phyloP scores from a whole-genome alignment of 495 filamentous ascomycete species.

The Neohortaea acidophila region DNA sequence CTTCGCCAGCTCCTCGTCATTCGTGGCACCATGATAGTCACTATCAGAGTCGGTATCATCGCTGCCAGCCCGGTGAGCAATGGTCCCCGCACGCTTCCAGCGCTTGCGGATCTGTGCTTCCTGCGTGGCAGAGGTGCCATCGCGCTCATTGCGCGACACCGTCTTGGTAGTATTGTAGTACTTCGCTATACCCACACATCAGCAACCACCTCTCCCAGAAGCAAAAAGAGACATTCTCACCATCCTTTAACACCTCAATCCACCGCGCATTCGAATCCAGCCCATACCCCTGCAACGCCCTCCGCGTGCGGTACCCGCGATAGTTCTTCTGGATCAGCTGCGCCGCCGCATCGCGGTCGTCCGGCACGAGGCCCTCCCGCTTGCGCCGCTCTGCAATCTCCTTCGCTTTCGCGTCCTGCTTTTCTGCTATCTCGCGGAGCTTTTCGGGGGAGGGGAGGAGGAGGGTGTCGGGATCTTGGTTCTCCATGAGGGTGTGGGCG shows the following conservation, averaged over 20 bases:
- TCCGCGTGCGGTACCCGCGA: conserved; percentile 52
- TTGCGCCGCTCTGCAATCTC: conserved; percentile 4
- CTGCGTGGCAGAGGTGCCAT: conserved; percentile 14
- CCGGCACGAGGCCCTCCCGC: neutral
- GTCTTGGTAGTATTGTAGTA: conserved; percentile 23
- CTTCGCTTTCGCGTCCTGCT: conserved; percentile 15
- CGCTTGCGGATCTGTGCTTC: conserved; percentile 39
- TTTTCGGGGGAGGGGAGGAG: conserved; percentile 10
- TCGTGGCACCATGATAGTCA: conserved; percentile 25
- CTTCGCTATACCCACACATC: conserved; percentile 16
- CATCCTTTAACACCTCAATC: conserved; percentile 35
- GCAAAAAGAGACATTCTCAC: conserved; percentile 9
- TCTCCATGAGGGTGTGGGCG: too few species aligned
- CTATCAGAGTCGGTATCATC: conserved; percentile 32
- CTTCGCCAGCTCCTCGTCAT: conserved; percentile 24
- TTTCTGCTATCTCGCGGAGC: conserved; percentile 18
- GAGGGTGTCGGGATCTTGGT: too few species aligned
- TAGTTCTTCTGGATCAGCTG: conserved; percentile 50
- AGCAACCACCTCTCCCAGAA: neutral
- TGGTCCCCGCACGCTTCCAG: conserved; percentile 57
- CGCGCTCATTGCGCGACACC: conserved; percentile 10
- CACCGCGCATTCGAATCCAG: conserved; percentile 54
- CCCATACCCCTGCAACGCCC: conserved; percentile 47
- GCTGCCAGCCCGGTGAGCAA: conserved; percentile 54
- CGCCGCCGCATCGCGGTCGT: conserved; percentile 28